Conservation (phyloP, 352 stramenopile species). For the Globisporangium rhizosaccharum region DNA sequence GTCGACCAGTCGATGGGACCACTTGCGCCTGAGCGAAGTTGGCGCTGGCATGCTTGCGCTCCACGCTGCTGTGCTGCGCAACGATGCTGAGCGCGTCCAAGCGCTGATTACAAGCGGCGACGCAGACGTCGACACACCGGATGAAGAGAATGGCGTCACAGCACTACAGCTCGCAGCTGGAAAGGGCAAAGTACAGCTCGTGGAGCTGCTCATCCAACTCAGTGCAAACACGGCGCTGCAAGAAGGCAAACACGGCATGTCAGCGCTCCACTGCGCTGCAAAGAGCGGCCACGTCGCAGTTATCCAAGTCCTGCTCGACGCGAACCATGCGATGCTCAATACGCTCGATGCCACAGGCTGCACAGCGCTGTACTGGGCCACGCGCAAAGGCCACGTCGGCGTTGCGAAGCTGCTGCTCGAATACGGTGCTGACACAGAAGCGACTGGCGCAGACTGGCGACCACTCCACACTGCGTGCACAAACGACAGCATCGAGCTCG, state of each 20-base stretch:
- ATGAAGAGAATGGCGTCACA: constrained; percentile 7
- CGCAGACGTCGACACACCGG: constrained; percentile 9
- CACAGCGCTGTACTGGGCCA: constrained; percentile 13
- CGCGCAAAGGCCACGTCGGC: constrained; percentile 9
- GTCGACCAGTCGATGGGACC: background rate
- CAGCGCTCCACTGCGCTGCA: constrained; percentile 11
- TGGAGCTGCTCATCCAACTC: constrained; percentile 9
- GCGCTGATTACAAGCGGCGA: constrained; percentile 7
- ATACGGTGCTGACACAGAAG: constrained; percentile 9
- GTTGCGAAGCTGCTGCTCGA: constrained; percentile 11
- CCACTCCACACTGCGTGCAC: constrained; percentile 14
- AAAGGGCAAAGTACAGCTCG: constrained; percentile 9
- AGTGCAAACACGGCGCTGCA: constrained; percentile 8
- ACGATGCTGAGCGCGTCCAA: constrained; percentile 7
- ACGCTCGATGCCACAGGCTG: constrained; percentile 12
- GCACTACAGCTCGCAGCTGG: constrained; percentile 14
- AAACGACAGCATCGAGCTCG: constrained; percentile 14
- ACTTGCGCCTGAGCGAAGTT: constrained; percentile 10
- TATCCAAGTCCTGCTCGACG: constrained; percentile 1
- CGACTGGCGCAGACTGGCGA: constrained; percentile 8
- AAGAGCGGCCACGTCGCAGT: constrained; percentile 9
- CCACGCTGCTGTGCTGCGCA: constrained; percentile 9
- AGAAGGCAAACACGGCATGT: constrained; percentile 8
- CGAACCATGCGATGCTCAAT: constrained; percentile 1
- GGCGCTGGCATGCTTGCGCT: constrained; percentile 4